These are phyloP conservation scores for Daldinia eschscholtzii DNA, from an alignment of 2,329 filamentous ascomycete genomes.

Conservation along the genomic window DNA sequence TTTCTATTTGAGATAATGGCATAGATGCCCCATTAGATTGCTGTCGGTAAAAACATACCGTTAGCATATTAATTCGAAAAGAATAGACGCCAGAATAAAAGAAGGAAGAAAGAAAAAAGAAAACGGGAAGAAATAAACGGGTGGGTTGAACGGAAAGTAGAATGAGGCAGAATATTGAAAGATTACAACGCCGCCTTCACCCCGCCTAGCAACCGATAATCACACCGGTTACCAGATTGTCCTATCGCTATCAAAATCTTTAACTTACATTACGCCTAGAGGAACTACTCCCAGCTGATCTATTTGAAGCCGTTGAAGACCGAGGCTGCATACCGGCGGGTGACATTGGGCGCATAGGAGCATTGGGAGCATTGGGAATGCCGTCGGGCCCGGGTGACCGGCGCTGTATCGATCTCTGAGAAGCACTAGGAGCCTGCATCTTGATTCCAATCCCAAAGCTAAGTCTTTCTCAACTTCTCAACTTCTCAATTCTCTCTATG, in stretches of 20 bases:
- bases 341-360: conserved; percentile 70
- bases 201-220: conserved; percentile 9
- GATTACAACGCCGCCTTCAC: conserved; percentile 1
- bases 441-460: conserved; percentile 39
- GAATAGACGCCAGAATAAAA: neutral
- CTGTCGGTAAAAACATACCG: conserved; percentile 37
- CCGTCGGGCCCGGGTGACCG: conserved; percentile 74
- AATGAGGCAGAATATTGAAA: conserved; percentile 26
- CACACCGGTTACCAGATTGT: conserved; percentile 25
- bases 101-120: neutral
- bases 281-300: conserved; percentile 66
- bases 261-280: conserved; percentile 71
- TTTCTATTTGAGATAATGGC: conserved; percentile 94
- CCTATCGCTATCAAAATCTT: conserved; percentile 33
- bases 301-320: conserved; percentile 74
- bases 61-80: conserved; percentile 36
- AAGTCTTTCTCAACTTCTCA: conserved; percentile 22
- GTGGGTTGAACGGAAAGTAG: conserved; percentile 14
- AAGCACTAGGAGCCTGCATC: conserved; percentile 66
- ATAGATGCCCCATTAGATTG: conserved; percentile 75
- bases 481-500: conserved; percentile 26
- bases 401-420: conserved; percentile 69
- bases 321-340: conserved; percentile 71
- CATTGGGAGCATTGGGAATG: conserved; percentile 64
- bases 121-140: conserved; percentile 10